Percentiles rank a stretch among this genome's conserved stretches.
Evolutionary conservation across 331 rosid species (phyloP).

Genomic region (Quercus lobata): DNA sequence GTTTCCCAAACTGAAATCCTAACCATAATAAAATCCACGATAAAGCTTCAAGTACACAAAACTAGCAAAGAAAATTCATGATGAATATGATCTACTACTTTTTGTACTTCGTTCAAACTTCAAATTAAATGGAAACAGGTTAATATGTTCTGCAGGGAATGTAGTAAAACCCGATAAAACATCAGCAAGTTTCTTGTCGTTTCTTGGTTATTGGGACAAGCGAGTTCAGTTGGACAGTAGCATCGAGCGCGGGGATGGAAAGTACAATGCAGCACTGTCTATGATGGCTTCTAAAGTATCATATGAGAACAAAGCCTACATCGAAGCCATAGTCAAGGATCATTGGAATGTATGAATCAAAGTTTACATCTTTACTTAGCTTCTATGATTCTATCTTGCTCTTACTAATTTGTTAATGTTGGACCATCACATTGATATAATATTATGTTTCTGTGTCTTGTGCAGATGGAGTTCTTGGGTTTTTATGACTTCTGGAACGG

Average conservation of each 20-base stretch:
- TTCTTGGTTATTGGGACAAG: constrained; percentile 61
- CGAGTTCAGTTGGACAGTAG: constrained; percentile 39
- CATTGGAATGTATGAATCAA: constrained; percentile 56
- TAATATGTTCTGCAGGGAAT: constrained; percentile 29
- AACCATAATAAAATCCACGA: too few relatives aligned
- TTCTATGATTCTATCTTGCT: background rate
- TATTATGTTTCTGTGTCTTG: background rate
- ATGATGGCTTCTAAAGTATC: constrained; percentile 74
- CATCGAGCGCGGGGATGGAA: constrained; percentile 42
- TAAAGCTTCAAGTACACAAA: too few relatives aligned
- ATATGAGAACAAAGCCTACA: constrained; percentile 59
- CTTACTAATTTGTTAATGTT: background rate
- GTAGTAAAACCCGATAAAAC: constrained; percentile 32
- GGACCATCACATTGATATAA: background rate
- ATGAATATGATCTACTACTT: background rate
- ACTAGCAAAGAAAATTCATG: background rate
- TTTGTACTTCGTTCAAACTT: background rate
- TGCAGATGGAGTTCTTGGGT: constrained; percentile 59
- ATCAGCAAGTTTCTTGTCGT: constrained; percentile 43
- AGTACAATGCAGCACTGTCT: constrained; percentile 45
- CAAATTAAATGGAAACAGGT: background rate
- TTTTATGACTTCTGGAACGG: constrained; percentile 77
- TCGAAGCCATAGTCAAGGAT: constrained; percentile 27
- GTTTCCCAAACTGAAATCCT: too few relatives aligned
- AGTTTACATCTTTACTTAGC: background rate